phyloP scores from a whole-genome alignment of 768 basidiomycete species.

The Tricholoma matsutake region DNA sequence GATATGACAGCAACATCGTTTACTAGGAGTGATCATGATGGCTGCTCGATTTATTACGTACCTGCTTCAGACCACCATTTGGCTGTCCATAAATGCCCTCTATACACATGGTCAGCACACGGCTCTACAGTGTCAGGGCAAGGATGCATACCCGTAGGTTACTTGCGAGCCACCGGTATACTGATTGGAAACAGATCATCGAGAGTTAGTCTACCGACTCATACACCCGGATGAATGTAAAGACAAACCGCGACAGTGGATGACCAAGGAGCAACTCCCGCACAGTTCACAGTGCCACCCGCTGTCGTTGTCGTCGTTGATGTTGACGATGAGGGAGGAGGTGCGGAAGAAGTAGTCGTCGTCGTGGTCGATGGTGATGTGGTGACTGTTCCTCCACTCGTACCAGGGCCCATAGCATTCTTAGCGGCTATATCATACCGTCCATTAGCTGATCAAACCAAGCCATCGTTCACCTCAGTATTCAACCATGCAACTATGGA shows the following conservation, averaged over 20 bases:
- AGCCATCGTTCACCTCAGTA: neutral
- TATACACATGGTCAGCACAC: conserved; percentile 13
- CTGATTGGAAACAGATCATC: conserved; percentile 18
- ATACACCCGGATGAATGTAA: neutral
- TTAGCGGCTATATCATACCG: conserved; percentile 40
- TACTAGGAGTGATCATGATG: neutral
- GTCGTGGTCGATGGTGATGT: conserved; percentile 18
- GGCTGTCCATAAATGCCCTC: conserved; percentile 49
- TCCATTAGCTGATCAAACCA: conserved; percentile 26
- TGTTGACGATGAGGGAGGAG: conserved; percentile 3
- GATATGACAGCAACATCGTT: neutral
- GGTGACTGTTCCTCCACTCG: conserved; percentile 5
- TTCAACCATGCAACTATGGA: neutral
- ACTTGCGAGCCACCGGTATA: conserved; percentile 42
- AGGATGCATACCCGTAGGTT: conserved; percentile 34
- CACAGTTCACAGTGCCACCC: conserved; percentile 31
- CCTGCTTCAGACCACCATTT: conserved; percentile 47
- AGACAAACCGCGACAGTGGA: conserved; percentile 34
- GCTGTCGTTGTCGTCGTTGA: conserved; percentile 8
- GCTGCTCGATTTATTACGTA: conserved; percentile 1
- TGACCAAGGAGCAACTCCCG: conserved; percentile 40
- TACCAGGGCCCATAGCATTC: conserved; percentile 31
- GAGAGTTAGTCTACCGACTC: neutral
- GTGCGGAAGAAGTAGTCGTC: conserved; percentile 3
- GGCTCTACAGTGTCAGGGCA: neutral